phyloP scores from a whole-genome alignment of 225 moss, liverwort and hornwort species.

The Neckera pumila region DNA sequence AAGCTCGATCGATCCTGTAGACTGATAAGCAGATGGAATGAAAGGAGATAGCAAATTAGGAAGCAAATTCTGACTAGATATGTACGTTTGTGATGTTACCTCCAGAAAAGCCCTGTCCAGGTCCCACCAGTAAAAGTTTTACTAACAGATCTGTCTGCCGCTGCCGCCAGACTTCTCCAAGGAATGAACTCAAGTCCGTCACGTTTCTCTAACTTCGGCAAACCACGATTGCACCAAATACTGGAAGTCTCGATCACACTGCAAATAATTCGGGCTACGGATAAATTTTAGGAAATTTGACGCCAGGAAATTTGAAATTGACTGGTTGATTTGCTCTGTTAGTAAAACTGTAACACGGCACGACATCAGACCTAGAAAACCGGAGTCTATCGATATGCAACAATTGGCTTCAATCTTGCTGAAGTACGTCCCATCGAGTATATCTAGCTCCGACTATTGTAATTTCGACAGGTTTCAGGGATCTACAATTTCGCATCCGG shows the following conservation, averaged over 20 bases:
- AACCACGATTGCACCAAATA: background rate
- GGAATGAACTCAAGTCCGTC: background rate
- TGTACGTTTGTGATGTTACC: background rate
- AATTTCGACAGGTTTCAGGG: background rate
- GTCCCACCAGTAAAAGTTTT: background rate
- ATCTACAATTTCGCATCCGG: background rate
- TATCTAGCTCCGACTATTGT: background rate
- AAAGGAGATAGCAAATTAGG: background rate
- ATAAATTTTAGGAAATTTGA: background rate
- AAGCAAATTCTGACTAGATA: background rate
- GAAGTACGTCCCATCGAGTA: background rate
- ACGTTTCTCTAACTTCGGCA: background rate
- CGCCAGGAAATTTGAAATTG: background rate
- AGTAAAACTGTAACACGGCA: background rate
- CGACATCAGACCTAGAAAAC: background rate
- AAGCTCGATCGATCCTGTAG: background rate
- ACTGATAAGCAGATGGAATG: background rate
- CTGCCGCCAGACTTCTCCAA: constrained; percentile 6
- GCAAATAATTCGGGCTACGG: background rate
- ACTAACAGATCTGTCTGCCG: constrained; percentile 1
- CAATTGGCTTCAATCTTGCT: background rate
- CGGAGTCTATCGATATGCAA: background rate
- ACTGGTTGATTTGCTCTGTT: background rate
- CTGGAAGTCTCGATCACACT: background rate
- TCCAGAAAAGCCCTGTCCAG: background rate